phyloP scores from a whole-genome alignment of 2,329 filamentous ascomycete species.

The Fusarium setosum region DNA sequence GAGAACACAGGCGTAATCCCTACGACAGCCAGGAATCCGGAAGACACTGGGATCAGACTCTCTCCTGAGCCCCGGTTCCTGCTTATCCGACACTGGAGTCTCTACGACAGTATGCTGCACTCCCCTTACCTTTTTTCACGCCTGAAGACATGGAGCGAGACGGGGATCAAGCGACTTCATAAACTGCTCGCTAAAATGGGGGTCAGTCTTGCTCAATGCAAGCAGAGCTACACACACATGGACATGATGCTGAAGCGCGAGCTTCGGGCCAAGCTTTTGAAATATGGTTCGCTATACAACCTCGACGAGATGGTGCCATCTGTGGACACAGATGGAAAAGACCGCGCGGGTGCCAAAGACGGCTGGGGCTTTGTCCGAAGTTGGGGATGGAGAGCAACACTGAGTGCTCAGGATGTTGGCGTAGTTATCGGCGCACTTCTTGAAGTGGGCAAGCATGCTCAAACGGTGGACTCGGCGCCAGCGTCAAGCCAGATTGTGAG shows the following conservation, averaged over 20 bases:
- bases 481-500: constrained; percentile 47
- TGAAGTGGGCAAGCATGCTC: constrained; percentile 79
- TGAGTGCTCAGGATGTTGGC: constrained; percentile 94
- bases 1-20: constrained; percentile 86
- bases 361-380: constrained; percentile 97
- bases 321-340: constrained; percentile 75
- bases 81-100: constrained; percentile 93
- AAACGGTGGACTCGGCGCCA: constrained; percentile 47
- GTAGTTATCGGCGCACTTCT: constrained; percentile 91
- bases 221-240: constrained; percentile 97
- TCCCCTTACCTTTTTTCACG: constrained; percentile 93
- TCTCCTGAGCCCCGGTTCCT: constrained; percentile 95
- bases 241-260: constrained; percentile 96
- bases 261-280: constrained; percentile 84
- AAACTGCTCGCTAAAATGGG: constrained; percentile 99
- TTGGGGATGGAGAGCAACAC: constrained; percentile 96
- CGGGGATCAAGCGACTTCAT: constrained; percentile 86
- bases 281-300: constrained; percentile 93
- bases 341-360: constrained; percentile 80
- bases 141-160: constrained; percentile 94
- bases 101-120: constrained; percentile 99
- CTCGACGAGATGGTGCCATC: constrained; percentile 92
- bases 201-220: constrained; percentile 91
- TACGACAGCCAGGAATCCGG: constrained; percentile 87
- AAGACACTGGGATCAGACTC: constrained; percentile 90